Conservation (phyloP, 192 early-diverging fungal species). For the Thoreauomyces humboldtii region DNA sequence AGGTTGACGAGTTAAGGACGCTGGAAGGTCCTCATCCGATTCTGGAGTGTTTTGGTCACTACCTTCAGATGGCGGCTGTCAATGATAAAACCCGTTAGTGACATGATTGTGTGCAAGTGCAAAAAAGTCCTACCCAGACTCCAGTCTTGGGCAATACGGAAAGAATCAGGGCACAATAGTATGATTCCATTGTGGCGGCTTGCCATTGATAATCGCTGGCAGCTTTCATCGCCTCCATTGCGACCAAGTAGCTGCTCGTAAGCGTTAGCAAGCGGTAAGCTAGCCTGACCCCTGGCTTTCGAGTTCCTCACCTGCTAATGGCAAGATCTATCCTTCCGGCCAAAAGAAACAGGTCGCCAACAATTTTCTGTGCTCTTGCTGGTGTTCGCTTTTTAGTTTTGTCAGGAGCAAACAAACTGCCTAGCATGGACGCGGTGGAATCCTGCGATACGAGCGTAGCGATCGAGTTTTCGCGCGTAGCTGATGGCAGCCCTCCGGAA, state of each 20-base stretch:
- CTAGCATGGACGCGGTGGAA: conserved; percentile 27
- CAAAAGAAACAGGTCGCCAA: conserved; percentile 73
- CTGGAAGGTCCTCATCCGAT: background rate
- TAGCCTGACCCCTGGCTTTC: too few species aligned
- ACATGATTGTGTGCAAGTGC: background rate
- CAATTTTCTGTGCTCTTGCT: conserved; percentile 67
- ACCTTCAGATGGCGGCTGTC: background rate
- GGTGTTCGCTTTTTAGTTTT: conserved; percentile 63
- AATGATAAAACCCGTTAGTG: background rate
- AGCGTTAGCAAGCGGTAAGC: too few species aligned
- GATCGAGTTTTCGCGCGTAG: conserved; percentile 9
- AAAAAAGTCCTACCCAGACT: conserved; percentile 46
- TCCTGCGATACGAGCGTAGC: conserved; percentile 14
- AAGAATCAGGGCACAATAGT: conserved; percentile 60
- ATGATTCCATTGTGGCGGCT: conserved; percentile 69
- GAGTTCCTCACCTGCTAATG: conserved; percentile 46
- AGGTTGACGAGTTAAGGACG: background rate
- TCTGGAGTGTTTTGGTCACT: background rate
- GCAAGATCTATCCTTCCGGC: conserved; percentile 71
- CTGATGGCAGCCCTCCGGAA: background rate
- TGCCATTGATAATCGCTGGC: conserved; percentile 75
- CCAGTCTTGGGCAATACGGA: conserved; percentile 60
- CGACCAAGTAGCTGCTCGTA: conserved; percentile 52
- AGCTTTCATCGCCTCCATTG: conserved; percentile 65
- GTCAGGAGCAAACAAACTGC: conserved; percentile 33